These are phyloP conservation scores for Bolboschoenoplectus hybrid DNA, from an alignment of 202 grass and related monocot species.

Conservation along the genomic window DNA sequence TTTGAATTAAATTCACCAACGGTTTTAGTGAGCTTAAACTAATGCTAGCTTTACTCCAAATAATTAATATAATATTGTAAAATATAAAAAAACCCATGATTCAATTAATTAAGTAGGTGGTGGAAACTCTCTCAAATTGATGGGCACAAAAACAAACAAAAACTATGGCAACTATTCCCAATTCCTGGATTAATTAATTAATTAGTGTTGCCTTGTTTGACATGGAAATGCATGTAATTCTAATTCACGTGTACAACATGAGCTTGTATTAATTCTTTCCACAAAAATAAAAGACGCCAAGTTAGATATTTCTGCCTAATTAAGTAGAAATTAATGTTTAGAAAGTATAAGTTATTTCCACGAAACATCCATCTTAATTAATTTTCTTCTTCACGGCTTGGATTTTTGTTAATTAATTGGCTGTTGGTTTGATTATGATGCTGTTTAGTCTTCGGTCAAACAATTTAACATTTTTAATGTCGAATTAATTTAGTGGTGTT, in stretches of 20 bases:
- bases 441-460: no score
- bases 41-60: no score
- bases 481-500: no score
- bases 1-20: no score
- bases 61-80: background rate
- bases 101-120: background rate
- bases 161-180: background rate
- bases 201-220: background rate
- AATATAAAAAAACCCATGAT: background rate
- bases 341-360: background rate
- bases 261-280: background rate
- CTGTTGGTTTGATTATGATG: background rate
- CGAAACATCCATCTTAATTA: background rate
- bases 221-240: background rate
- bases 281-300: background rate
- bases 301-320: background rate
- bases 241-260: background rate
- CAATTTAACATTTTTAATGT: no score
- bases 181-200: background rate
- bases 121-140: constrained; percentile 26
- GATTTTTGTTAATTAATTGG: background rate
- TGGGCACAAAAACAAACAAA: constrained; percentile 9
- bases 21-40: no score
- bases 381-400: background rate
- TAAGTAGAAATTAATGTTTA: constrained; percentile 2